Percentiles rank a stretch among this genome's conserved stretches.
Conservation (phyloP, 768 basidiomycete genomes). For the Hygrocybe punicea region DNA sequence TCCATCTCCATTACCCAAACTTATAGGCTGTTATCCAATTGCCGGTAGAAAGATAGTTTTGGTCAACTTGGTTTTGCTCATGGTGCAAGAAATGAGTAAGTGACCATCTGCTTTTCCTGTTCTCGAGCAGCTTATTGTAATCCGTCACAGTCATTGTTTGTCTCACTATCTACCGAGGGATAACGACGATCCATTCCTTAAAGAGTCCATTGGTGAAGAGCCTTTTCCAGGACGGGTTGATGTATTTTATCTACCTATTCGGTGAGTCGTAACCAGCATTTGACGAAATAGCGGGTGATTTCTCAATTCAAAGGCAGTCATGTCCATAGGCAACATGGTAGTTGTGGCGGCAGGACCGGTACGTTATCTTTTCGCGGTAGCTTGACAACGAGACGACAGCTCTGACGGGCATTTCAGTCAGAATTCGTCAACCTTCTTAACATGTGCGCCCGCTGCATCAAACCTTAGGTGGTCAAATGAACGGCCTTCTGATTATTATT, state of each 20-base stretch:
- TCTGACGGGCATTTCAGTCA: not conserved
- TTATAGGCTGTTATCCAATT: not conserved
- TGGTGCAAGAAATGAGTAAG: not conserved
- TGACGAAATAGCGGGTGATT: too few relatives aligned
- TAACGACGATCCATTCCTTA: not conserved
- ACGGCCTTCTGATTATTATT: not conserved
- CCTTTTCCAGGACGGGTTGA: not conserved
- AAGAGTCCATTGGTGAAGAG: not conserved
- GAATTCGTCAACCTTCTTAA: not conserved
- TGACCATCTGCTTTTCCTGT: too few relatives aligned
- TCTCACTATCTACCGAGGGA: not conserved
- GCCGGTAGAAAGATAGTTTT: not conserved
- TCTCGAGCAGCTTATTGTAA: too few relatives aligned
- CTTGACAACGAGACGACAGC: not conserved
- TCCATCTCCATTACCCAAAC: not conserved
- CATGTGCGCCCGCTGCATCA: not conserved
- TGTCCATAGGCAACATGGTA: not conserved
- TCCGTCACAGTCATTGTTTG: not conserved
- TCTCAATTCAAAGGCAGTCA: not conserved
- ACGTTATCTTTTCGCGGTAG: not conserved
- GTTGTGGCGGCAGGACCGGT: not conserved
- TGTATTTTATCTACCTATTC: not conserved
- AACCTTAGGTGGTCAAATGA: not conserved
- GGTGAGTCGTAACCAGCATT: not conserved
- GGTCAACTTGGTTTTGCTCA: not conserved